Conservation (phyloP, 352 stramenopile genomes). For the Phytopythium montanum region DNA sequence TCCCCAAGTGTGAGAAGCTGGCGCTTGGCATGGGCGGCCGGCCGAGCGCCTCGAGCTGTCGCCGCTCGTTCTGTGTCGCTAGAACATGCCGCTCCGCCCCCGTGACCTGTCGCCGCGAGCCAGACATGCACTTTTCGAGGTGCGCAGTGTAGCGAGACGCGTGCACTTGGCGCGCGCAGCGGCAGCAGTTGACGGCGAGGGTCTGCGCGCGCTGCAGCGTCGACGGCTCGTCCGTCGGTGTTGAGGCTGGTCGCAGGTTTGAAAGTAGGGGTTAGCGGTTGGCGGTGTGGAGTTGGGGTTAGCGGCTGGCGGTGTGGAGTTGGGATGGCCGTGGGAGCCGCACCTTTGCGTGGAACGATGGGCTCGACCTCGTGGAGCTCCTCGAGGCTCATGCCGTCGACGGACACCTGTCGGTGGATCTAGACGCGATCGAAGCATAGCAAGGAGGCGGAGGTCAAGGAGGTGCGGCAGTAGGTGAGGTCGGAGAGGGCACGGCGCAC, state of each 20-base stretch:
- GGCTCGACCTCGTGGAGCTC: conserved; percentile 70
- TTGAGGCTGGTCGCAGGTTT: conserved; percentile 3
- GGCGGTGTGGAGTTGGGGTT: neutral
- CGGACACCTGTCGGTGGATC: conserved; percentile 61
- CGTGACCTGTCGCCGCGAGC: conserved; percentile 40
- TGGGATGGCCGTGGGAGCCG: neutral
- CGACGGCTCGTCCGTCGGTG: conserved; percentile 26
- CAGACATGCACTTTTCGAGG: conserved; percentile 71
- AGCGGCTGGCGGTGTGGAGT: neutral
- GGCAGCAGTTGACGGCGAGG: conserved; percentile 53
- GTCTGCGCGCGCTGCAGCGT: conserved; percentile 26
- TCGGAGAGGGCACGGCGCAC: conserved; percentile 13
- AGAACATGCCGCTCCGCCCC: conserved; percentile 31
- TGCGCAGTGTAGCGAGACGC: conserved; percentile 68
- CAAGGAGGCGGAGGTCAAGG: neutral
- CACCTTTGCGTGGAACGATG: conserved; percentile 24
- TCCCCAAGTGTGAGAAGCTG: conserved; percentile 8
- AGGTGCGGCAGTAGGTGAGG: too few relatives aligned
- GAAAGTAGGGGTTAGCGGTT: neutral
- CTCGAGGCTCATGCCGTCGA: conserved; percentile 59
- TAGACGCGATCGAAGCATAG: conserved; percentile 6
- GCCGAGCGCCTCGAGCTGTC: conserved; percentile 29
- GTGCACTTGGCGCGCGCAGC: conserved; percentile 71
- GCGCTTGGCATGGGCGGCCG: conserved; percentile 26
- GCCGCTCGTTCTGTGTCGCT: conserved; percentile 30